Conservation (phyloP, 108 stramenopile species). For the Nitzschia sp. region DNA sequence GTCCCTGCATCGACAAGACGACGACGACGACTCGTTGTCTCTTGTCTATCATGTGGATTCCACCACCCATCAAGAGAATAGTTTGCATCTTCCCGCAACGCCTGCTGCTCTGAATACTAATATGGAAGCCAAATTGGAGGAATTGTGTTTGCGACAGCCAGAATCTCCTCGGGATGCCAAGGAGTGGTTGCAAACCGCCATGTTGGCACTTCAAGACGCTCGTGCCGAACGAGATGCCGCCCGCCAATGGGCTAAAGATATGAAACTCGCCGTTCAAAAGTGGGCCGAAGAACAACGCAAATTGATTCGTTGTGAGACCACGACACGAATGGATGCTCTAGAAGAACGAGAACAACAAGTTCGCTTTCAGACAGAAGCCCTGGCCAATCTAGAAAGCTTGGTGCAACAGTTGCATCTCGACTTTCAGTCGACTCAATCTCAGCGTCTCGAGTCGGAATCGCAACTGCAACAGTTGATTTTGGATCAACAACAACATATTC, state of each 20-base stretch:
- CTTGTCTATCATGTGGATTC: neutral
- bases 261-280: constrained; percentile 39
- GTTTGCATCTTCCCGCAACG: neutral
- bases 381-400: constrained; percentile 20
- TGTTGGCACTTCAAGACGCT: constrained; percentile 37
- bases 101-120: neutral
- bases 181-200: constrained; percentile 28
- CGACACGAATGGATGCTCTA: neutral
- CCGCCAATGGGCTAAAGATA: constrained; percentile 40
- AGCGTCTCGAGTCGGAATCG: constrained; percentile 13
- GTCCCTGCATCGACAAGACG: neutral
- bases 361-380: constrained; percentile 8
- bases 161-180: constrained; percentile 33
- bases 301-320: constrained; percentile 27
- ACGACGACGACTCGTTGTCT: neutral
- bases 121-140: neutral
- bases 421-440: constrained; percentile 12
- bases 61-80: neutral
- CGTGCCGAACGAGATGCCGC: constrained; percentile 43
- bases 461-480: constrained; percentile 21
- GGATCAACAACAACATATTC: constrained; percentile 33
- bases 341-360: constrained; percentile 3
- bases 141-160: neutral
- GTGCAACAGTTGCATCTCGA: constrained; percentile 31
- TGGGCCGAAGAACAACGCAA: constrained; percentile 49